Evolutionary conservation across 176 grass and related monocot genomes (phyloP).

Genomic region (Canna indica): DNA sequence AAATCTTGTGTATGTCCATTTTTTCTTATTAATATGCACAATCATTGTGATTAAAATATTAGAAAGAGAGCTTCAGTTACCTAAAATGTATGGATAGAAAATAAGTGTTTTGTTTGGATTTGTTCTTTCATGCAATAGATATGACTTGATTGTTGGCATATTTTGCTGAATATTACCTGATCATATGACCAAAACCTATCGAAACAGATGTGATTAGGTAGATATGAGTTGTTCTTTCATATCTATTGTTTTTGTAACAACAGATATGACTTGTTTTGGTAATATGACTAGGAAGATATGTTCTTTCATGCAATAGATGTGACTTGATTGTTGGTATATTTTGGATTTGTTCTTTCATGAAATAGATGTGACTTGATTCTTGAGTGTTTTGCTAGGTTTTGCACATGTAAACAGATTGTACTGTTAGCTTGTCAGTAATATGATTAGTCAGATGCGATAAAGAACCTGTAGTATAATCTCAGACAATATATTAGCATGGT

Average conservation of each 20-base stretch:
- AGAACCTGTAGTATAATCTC: not conserved
- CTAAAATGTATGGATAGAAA: too few relatives aligned
- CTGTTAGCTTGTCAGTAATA: not conserved
- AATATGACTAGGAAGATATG: too few relatives aligned
- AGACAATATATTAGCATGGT: not conserved
- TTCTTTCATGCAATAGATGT: not conserved
- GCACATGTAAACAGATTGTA: not conserved
- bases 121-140: not conserved
- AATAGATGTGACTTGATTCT: not conserved
- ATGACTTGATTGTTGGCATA: not conserved
- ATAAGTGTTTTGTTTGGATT: too few relatives aligned
- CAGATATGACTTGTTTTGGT: too few relatives aligned
- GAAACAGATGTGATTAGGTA: too few relatives aligned
- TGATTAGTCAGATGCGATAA: not conserved
- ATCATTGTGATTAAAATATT: not conserved
- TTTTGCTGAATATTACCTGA: too few relatives aligned
- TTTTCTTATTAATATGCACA: not conserved
- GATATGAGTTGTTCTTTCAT: too few relatives aligned
- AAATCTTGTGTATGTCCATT: not conserved
- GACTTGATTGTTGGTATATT: not conserved
- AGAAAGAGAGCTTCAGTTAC: not conserved
- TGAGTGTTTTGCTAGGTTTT: not conserved
- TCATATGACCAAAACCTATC: too few relatives aligned
- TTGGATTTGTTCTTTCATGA: not conserved
- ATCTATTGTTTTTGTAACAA: too few relatives aligned